Conservation (phyloP, 495 filamentous ascomycete species). For the Aspergillus olivimuriae region DNA sequence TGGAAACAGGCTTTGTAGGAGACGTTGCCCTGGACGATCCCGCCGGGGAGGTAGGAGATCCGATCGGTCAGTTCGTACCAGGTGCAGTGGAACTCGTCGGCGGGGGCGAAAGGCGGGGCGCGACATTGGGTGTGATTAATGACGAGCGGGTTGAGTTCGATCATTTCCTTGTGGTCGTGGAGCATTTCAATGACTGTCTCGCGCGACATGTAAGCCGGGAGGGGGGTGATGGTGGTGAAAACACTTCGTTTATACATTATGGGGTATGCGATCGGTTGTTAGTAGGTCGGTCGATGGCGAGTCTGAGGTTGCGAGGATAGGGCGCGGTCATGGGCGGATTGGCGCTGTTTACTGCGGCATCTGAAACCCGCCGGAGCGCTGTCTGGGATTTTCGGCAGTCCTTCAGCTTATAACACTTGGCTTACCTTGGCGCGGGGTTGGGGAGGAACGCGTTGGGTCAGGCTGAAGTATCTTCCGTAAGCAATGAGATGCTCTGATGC, state of each 20-base stretch:
- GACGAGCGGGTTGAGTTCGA: slow-evolving; percentile 75
- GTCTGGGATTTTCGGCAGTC: no score
- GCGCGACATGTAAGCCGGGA: slow-evolving; percentile 60
- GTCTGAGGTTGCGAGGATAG: no score
- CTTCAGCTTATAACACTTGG: no score
- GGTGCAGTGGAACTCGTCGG: slow-evolving; percentile 59
- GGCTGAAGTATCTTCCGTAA: no score
- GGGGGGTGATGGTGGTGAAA: slow-evolving; percentile 65
- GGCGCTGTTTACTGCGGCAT: no score
- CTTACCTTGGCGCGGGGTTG: no score
- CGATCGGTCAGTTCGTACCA: slow-evolving; percentile 65
- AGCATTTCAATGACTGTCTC: slow-evolving; percentile 62
- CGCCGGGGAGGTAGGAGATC: slow-evolving; percentile 64
- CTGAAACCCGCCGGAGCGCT: no score
- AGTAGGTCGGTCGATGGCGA: no score
- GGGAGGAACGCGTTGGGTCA: no score
- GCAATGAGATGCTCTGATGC: no score
- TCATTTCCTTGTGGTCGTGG: slow-evolving; percentile 69
- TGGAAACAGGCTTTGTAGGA: slow-evolving; percentile 72
- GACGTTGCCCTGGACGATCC: slow-evolving; percentile 53
- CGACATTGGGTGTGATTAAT: slow-evolving; percentile 57
- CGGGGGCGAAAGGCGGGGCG: slow-evolving; percentile 51
- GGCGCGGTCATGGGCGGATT: no score
- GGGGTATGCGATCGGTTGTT: no score
- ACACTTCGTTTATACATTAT: slow-evolving; percentile 25